Evolutionary conservation across 2,329 filamentous ascomycete species (phyloP).

Genomic region (Stagonosporopsis rhizophila): DNA sequence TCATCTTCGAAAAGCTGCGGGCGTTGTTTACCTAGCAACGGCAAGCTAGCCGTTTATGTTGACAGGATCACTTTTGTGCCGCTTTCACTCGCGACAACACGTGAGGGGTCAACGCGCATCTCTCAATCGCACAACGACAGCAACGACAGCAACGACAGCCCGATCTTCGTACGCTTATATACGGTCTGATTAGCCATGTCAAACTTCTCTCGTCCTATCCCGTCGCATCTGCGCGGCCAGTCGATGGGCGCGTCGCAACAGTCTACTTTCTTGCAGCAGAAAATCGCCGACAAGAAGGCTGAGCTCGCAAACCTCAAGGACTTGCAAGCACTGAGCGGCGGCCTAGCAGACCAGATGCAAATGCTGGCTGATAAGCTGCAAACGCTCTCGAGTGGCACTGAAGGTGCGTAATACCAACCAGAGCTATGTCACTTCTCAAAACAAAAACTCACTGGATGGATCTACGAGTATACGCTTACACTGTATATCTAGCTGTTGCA

Average conservation of each 20-base stretch:
- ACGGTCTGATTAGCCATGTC: slow-evolving; percentile 37
- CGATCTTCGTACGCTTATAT: not conserved
- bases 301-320: slow-evolving; percentile 82
- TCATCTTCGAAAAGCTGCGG: slow-evolving; percentile 31
- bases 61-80: slow-evolving; percentile 9
- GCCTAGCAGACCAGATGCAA: slow-evolving; percentile 82
- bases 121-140: not conserved
- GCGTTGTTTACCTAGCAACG: slow-evolving; percentile 48
- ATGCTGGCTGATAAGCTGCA: slow-evolving; percentile 77
- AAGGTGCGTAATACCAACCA: slow-evolving; percentile 60
- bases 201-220: slow-evolving; percentile 55
- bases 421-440: not conserved
- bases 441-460: not conserved
- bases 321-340: slow-evolving; percentile 78
- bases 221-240: slow-evolving; percentile 69
- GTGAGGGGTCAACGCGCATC: slow-evolving; percentile 33
- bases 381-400: slow-evolving; percentile 81
- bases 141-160: not conserved
- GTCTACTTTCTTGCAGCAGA: slow-evolving; percentile 73
- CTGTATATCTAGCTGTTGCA: slow-evolving; percentile 69
- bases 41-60: slow-evolving; percentile 20
- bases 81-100: slow-evolving; percentile 22
- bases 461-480: slow-evolving; percentile 2
- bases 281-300: slow-evolving; percentile 84
- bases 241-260: slow-evolving; percentile 59